Evolutionary conservation across 78 protist genomes (phyloP).

Genomic region (Dictyostelium firmibasis): DNA sequence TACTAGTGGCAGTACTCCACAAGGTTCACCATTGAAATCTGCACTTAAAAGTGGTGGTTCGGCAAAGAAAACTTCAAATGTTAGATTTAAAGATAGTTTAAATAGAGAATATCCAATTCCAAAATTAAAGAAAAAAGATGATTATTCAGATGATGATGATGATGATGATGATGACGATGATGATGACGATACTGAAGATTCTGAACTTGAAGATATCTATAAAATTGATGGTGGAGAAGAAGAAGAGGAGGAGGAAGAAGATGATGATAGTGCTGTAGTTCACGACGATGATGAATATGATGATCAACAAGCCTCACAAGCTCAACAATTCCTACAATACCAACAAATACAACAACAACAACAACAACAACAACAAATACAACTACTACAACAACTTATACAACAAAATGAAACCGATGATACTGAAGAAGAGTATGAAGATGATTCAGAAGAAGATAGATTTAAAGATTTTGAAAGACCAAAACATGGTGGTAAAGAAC

Average conservation of each 20-base stretch:
- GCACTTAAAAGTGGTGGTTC: conserved; percentile 17
- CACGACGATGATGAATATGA: not conserved
- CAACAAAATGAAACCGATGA: not conserved
- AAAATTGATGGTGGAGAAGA: not conserved
- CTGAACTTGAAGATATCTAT: not conserved
- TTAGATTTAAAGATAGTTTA: conserved; percentile 13
- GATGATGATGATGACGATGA: not conserved
- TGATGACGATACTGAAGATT: not conserved
- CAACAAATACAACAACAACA: not conserved
- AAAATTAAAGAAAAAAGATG: not conserved
- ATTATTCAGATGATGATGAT: not conserved
- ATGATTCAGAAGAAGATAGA: not conserved
- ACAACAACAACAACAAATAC: not conserved
- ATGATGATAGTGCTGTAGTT: not conserved
- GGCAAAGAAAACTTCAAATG: not conserved
- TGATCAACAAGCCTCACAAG: not conserved
- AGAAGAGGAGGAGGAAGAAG: not conserved
- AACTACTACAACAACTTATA: not conserved
- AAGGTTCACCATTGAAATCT: conserved; percentile 14
- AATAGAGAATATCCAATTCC: conserved; percentile 34
- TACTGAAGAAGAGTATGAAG: not conserved
- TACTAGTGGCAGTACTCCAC: not conserved
- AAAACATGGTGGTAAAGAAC: not conserved
- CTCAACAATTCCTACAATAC: not conserved
- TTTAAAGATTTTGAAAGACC: not conserved